Evolutionary conservation across 352 stramenopile species (phyloP).

Genomic region (Phytophthora ohioensis): DNA sequence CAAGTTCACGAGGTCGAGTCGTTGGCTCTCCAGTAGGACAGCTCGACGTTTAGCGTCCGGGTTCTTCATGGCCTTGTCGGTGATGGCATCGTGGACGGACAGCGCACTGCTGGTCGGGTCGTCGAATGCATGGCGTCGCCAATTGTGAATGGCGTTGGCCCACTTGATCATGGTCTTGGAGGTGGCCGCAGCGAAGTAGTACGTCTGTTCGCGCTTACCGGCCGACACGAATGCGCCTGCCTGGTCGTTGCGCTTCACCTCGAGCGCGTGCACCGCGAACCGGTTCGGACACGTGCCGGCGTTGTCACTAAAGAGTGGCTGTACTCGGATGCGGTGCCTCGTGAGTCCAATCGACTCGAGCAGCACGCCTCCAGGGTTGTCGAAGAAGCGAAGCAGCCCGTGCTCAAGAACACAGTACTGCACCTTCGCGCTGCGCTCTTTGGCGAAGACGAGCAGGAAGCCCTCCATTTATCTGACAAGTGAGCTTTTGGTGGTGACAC

Average conservation of each 20-base stretch:
- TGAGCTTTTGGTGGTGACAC: conserved; percentile 25
- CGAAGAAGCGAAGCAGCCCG: conserved; percentile 64
- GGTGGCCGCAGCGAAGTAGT: conserved; percentile 62
- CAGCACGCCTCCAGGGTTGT: conserved; percentile 45
- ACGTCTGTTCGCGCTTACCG: conserved; percentile 43
- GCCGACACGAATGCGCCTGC: conserved; percentile 50
- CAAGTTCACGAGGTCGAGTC: conserved; percentile 37
- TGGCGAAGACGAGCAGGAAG: conserved; percentile 70
- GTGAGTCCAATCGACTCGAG: conserved; percentile 65
- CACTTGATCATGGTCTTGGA: conserved; percentile 69
- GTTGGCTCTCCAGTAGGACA: conserved; percentile 38
- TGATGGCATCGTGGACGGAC: conserved; percentile 39
- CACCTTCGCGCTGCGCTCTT: conserved; percentile 50
- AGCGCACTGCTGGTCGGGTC: conserved; percentile 50
- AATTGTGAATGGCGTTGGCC: conserved; percentile 79
- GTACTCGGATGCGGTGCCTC: conserved; percentile 68
- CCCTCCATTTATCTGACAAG: conserved; percentile 62
- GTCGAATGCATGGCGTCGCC: conserved; percentile 70
- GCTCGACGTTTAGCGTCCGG: conserved; percentile 22
- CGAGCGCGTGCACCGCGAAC: conserved; percentile 61
- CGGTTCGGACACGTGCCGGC: conserved; percentile 69
- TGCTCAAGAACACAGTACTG: conserved; percentile 80
- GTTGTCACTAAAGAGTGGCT: conserved; percentile 48
- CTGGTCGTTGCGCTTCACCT: conserved; percentile 64
- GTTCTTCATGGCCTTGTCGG: conserved; percentile 26